These are phyloP conservation scores for Aspergillus udagawae DNA, from an alignment of 2,329 filamentous ascomycete species.

Conservation along the genomic window DNA sequence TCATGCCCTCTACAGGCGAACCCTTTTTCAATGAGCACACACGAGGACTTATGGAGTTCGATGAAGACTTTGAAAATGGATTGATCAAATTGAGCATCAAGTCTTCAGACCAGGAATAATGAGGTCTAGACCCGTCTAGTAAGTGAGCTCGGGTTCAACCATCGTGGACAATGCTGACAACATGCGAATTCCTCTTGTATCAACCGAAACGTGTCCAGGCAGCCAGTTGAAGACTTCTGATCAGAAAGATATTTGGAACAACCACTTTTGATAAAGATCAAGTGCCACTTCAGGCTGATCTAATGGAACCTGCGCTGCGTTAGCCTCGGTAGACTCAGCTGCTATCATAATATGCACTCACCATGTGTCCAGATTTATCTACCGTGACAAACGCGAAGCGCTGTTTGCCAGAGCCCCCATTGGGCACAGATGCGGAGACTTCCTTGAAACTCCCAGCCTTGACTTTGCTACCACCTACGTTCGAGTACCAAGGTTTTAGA, in stretches of 20 bases:
- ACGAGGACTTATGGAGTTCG: no score
- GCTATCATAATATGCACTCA: not conserved
- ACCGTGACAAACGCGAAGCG: conserved; percentile 3
- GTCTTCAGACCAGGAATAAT: no score
- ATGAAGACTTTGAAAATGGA: no score
- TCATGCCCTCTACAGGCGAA: no score
- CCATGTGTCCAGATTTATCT: conserved; percentile 3
- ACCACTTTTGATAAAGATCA: conserved; percentile 1
- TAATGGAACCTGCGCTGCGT: not conserved
- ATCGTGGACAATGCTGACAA: not conserved
- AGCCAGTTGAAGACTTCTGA: not conserved
- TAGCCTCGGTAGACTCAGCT: not conserved
- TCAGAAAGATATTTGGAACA: not conserved
- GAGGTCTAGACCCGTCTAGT: no score
- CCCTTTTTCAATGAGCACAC: no score
- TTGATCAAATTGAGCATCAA: no score
- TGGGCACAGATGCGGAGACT: not conserved
- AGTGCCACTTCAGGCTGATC: conserved; percentile 3
- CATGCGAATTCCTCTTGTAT: not conserved
- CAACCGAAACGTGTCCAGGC: not conserved
- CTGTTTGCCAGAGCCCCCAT: not conserved
- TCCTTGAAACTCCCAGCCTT: conserved; percentile 1
- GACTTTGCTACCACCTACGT: not conserved
- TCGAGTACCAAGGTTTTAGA: not conserved
- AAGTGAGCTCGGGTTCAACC: no score